Evolutionary conservation across 2,329 filamentous ascomycete genomes (phyloP).

Genomic region (Dothideomycetidae sp.): DNA sequence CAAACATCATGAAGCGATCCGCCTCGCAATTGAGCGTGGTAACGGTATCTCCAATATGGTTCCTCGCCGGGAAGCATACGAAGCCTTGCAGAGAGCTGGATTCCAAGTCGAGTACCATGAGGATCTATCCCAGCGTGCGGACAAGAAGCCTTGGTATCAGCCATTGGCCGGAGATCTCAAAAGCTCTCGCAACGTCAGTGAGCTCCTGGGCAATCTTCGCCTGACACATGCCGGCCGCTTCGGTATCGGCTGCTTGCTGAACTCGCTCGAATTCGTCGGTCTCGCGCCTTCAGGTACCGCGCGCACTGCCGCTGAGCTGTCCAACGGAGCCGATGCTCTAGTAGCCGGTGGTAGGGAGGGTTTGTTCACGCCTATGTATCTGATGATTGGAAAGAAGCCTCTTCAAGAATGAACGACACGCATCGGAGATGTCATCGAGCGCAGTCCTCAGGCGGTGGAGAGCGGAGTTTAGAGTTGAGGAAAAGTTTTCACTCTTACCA

Average conservation of each 20-base stretch:
- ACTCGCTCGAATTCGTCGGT: constrained; percentile 57
- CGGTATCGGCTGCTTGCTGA: constrained; percentile 61
- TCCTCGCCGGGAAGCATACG: constrained; percentile 62
- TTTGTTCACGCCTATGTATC: constrained; percentile 97
- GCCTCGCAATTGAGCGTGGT: constrained; percentile 87
- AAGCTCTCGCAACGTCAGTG: constrained; percentile 65
- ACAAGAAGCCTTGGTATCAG: constrained; percentile 84
- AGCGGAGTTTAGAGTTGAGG: too few relatives aligned
- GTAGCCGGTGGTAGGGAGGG: constrained; percentile 77
- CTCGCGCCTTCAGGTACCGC: constrained; percentile 71
- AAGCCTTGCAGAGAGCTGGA: constrained; percentile 73
- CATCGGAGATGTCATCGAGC: too few relatives aligned
- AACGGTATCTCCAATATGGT: constrained; percentile 98
- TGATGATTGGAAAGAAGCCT: constrained; percentile 89
- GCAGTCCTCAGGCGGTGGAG: too few relatives aligned
- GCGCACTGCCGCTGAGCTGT: constrained; percentile 88
- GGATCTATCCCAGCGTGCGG: constrained; percentile 65
- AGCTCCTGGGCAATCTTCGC: constrained; percentile 68
- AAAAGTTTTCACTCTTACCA: too few relatives aligned
- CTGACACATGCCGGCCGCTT: constrained; percentile 78
- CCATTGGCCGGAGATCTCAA: constrained; percentile 72
- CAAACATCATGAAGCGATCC: constrained; percentile 72
- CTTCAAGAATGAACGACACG: too few relatives aligned
- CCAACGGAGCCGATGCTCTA: constrained; percentile 65
- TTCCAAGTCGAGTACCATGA: constrained; percentile 75